Evolutionary conservation across 805 yeast genomes (phyloP), one percentile per base, ranked within the genome.

Genomic region (Candida insectorum): DNA sequence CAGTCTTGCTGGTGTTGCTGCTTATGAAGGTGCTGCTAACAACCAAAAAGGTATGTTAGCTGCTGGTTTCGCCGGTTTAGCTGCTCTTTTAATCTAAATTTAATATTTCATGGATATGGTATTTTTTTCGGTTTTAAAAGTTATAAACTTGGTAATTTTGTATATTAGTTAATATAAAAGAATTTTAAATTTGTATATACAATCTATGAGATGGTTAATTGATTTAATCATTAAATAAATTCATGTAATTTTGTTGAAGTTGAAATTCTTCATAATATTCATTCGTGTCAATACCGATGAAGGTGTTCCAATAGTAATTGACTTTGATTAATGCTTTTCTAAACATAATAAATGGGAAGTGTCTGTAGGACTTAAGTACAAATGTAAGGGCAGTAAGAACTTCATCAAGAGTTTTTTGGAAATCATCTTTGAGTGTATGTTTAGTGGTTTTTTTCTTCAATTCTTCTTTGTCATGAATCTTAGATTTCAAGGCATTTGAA

Each of bases 261-360:
- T 35, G 37, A n/a, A 42, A 21, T 19, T 39, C 43, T 13, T 43
- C 40, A 21, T 43, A 43, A 28, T 40, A 45, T 10, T 40, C 44
- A 21, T 40, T 28, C 13, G 34, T 27, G 17, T 33, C 37, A 13
- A 43, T 9, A 12, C 95, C 95, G 36, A 86, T 69, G 51, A 86
- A 84, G 23, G 54, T 54, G 49, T 82, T 79, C 96, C 96, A 91
- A 54, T 74, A 69, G 24, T 67, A 62, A 37, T 71, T 72, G 23
- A 74, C 28, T 40, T 77, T 65, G 34, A 69, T 61, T 30, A 87
- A 44, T 7, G 60, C 43, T 35, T 76, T 43, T 23, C 73, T 69
- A 60, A 72, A 76, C 1, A 84, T 25, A 34, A 78, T 73, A 35
- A 65, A 64, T 8, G 97, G 97, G 42, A 91, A 71, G 24, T 79